Evolutionary conservation across 2,329 filamentous ascomycete species (phyloP).

Genomic region (Monosporascus sp.): DNA sequence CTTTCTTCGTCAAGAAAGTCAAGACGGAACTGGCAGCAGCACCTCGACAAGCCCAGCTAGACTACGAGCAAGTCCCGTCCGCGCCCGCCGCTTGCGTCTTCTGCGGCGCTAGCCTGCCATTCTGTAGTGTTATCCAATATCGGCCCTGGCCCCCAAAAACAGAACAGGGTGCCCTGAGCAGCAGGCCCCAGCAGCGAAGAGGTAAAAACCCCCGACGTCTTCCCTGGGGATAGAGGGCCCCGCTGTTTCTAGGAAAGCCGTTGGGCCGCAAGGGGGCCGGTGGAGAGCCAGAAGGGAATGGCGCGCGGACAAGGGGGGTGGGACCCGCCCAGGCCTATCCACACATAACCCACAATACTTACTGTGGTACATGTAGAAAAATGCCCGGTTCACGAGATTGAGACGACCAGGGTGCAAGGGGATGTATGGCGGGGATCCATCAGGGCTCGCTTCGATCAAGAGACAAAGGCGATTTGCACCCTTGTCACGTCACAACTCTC

Average conservation of each 20-base stretch:
- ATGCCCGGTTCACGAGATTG: conserved; percentile 45
- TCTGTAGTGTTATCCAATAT: conserved; percentile 21
- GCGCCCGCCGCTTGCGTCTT: conserved; percentile 14
- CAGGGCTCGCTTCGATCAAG: conserved; percentile 34
- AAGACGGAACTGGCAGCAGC: too few relatives aligned
- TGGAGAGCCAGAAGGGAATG: conserved; percentile 32
- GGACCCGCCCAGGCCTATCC: not conserved
- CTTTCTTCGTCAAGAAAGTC: not conserved
- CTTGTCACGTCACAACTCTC: too few relatives aligned
- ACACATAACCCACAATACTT: not conserved
- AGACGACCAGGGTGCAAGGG: conserved; percentile 30
- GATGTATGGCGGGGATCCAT: conserved; percentile 22
- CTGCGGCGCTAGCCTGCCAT: not conserved
- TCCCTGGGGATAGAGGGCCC: conserved; percentile 29
- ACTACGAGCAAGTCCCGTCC: conserved; percentile 15
- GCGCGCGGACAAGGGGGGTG: conserved; percentile 30
- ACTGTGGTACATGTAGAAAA: conserved; percentile 21
- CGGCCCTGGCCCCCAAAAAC: conserved; percentile 26
- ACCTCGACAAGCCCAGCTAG: too few relatives aligned
- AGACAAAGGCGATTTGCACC: too few relatives aligned
- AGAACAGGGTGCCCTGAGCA: conserved; percentile 12
- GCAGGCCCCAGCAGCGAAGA: conserved; percentile 32
- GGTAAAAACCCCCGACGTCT: conserved; percentile 41
- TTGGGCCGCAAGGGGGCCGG: conserved; percentile 38
- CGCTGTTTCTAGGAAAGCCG: conserved; percentile 42